Evolutionary conservation across 2,329 filamentous ascomycete genomes (phyloP), one percentile per base, ranked within the genome.

Genomic region (Eutypella sp.): DNA sequence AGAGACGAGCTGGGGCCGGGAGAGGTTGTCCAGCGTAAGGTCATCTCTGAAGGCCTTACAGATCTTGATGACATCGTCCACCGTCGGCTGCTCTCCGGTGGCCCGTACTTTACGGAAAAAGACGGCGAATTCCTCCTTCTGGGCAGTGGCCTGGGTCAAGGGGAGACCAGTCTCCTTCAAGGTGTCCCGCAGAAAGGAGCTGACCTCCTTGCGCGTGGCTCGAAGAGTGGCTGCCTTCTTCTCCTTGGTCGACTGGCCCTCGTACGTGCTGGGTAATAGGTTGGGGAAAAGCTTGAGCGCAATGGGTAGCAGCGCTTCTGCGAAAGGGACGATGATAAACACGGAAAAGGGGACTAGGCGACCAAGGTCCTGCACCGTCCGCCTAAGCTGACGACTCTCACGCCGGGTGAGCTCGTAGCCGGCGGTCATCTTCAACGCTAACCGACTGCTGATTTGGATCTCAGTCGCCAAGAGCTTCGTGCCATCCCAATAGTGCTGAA

Each of bases 41-140:
- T 99, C 93, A 64, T 99, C 93, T 67, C 93, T 95, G 81, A 99
- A 99, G 54, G 95, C 87, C 77, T 96, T 95, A 82, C 93, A 97
- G 52, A 99, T 92, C 71, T 93, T 96, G 75, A 99, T 95, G 52
- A 99, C 89, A 63, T 99, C 93, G 55, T 91, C 80, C 44, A 84
- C 80, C 4, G 88, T 93, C 1, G 93, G 93, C 39, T 85, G 78
- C 72, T 97, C 92, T 53, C 92, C 93, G 1, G 92, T 96, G 16
- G 89, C 84, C 44, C 93, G 79, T 51, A 97, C 81, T 75, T 99
- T 99, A 65, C 89, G 86, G 84, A 99, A 99, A 72, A 99, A 99
- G 60, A 92, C 89, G 49, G 86, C 79, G 59, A 99, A 99, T 66
- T 97, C 93, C 57, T 96, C 90, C 62, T 85, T 91, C 64, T 93